Percentiles rank a stretch among this genome's conserved stretches.
Conservation (phyloP, 345 rosid species). For the Triadica sebifera region DNA sequence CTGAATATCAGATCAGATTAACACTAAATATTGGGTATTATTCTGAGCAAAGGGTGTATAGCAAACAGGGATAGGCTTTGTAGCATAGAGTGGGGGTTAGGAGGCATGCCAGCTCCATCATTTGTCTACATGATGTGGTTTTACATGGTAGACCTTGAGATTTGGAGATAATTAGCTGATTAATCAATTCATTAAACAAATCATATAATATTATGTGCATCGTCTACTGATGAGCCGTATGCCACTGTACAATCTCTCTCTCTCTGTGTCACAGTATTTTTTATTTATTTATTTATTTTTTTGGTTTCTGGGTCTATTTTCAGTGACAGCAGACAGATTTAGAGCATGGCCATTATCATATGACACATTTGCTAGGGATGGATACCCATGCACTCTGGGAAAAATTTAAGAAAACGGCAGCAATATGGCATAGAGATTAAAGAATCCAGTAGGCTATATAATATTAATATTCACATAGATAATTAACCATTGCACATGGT, state of each 20-base stretch:
- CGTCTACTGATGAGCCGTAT: neutral
- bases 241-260: neutral
- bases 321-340: slow-evolving; percentile 3
- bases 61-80: neutral
- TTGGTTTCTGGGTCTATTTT: neutral
- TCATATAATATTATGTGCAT: neutral
- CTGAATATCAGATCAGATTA: neutral
- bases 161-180: neutral
- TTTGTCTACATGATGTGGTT: neutral
- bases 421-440: slow-evolving; percentile 1
- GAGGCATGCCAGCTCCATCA: slow-evolving; percentile 27
- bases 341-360: neutral
- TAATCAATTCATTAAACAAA: neutral
- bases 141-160: neutral
- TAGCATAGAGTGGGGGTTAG: slow-evolving; percentile 11
- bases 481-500: slow-evolving; percentile 8
- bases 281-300: neutral
- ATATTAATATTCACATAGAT: neutral
- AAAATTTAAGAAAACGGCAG: neutral
- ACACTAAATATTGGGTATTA: neutral
- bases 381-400: neutral
- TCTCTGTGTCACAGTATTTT: neutral
- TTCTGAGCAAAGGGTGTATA: neutral
- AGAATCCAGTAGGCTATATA: neutral
- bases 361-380: neutral